Base-by-base conservation (phyloP, 148 eudicot genomes). In the Arbutus unedo region DNA sequence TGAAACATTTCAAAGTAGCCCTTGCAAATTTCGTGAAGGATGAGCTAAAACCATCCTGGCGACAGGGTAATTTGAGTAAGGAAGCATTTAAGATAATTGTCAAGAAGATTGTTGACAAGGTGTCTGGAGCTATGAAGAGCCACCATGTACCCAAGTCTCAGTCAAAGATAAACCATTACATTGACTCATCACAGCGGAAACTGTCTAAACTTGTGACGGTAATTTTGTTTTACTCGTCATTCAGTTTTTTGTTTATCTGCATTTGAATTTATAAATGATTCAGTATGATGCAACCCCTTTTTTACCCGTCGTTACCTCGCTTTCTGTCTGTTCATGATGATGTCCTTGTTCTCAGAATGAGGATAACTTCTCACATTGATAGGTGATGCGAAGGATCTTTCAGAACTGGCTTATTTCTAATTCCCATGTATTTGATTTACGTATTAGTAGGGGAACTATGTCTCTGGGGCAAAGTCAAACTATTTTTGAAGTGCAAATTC, bases 11-110 rank as follows among this genome's bases (percentile, higher is more conserved):
- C 86, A 93, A 94, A 91, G 81, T 81, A 85, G 91, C 94, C 64
- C 85, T 96, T 83, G 98, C 98, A 47, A 86, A 90, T 88, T 94
- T 93, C 88, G 99, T 94, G 59, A 96, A 96, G 91, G 99, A 92
- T 76, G 90, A 92, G 74, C 88, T 96, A 74, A 96, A 96, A 88
- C 97, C 98, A 79, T 92, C 92, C 64, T 96, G 99, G 99, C 95
- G 98, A 66, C 97, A 96, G 87, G 99, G 99, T 84, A 93, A 89
- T 78, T 93, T 96, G 99, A 96, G 99, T 88, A 96, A 96, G 91
- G 99, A 96, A 87, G 99, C 95, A 54, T 96, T 94, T 88, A 96
- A 96, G 88, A 96, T 97, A 54, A 94, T 96, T 82, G 99, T 96
- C 64, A 94, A 96, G 91, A 96, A 96, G 86, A 94, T 95, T 83